Conservation (phyloP, 345 rosid species). For the Aquilaria yunnanensis region DNA sequence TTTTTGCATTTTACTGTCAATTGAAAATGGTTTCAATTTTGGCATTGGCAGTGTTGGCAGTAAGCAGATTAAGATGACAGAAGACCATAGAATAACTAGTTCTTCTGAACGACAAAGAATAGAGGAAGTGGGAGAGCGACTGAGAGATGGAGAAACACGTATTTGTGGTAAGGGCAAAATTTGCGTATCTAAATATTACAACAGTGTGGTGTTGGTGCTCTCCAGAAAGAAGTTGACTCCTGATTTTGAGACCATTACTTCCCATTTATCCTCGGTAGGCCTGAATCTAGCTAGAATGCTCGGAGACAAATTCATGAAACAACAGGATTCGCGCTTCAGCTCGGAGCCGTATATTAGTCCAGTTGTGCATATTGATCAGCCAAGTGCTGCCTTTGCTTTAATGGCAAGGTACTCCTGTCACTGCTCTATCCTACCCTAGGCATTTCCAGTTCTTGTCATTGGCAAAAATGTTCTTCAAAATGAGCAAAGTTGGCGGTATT, state of each 20-base stretch:
- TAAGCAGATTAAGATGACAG: slow-evolving; percentile 73
- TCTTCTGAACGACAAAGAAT: slow-evolving; percentile 66
- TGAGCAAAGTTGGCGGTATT: not conserved
- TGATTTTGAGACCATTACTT: not conserved
- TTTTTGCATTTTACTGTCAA: not conserved
- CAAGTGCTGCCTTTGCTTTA: slow-evolving; percentile 55
- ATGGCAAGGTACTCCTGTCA: slow-evolving; percentile 65
- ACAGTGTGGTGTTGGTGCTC: not conserved
- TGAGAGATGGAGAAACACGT: slow-evolving; percentile 78
- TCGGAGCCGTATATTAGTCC: slow-evolving; percentile 81
- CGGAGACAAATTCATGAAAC: slow-evolving; percentile 92
- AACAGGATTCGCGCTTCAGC: slow-evolving; percentile 80
- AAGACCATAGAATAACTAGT: slow-evolving; percentile 82
- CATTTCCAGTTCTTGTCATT: not conserved
- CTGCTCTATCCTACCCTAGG: not conserved
- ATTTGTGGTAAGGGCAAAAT: slow-evolving; percentile 49
- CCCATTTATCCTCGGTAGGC: slow-evolving; percentile 29
- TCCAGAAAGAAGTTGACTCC: not conserved
- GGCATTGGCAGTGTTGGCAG: slow-evolving; percentile 56
- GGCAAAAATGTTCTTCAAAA: not conserved
- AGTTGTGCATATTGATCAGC: slow-evolving; percentile 51
- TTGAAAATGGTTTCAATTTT: slow-evolving; percentile 13
- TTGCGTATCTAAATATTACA: slow-evolving; percentile 4
- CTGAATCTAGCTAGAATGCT: slow-evolving; percentile 94
- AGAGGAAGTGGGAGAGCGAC: slow-evolving; percentile 51